A percentile compares a stretch with the other conserved stretches of the same genome.
Conservation (phyloP, 306 rosid species). For the Casuarina glauca region DNA sequence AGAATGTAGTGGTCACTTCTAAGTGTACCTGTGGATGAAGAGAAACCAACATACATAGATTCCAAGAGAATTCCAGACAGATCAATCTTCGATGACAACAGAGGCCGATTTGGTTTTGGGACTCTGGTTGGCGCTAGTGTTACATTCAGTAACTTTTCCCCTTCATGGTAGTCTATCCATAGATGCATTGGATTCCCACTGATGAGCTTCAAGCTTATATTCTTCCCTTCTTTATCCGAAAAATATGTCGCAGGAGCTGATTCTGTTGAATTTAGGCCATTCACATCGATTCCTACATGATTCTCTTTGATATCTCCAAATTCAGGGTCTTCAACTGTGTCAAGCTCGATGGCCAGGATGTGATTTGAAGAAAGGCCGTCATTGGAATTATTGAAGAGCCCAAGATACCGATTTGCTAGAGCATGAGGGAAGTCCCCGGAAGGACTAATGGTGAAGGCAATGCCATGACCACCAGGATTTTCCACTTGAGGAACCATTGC, state of each 20-base stretch:
- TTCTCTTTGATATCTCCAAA: constrained; percentile 17
- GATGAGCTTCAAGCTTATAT: constrained; percentile 6
- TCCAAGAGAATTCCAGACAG: constrained; percentile 1
- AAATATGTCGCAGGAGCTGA: constrained; percentile 14
- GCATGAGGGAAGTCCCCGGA: constrained; percentile 3
- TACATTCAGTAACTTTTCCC: constrained; percentile 10
- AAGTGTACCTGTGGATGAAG: constrained; percentile 30
- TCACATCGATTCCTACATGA: constrained; percentile 39
- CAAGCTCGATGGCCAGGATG: constrained; percentile 39
- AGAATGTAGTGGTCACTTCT: constrained; percentile 23
- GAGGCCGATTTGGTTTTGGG: constrained; percentile 26
- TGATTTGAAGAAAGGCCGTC: constrained; percentile 9
- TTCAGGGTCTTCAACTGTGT: constrained; percentile 11
- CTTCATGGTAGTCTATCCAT: constrained; percentile 3
- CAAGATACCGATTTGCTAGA: constrained; percentile 13
- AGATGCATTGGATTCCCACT: constrained; percentile 32
- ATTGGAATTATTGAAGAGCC: constrained; percentile 28
- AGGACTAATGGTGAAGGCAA: constrained; percentile 32
- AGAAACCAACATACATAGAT: constrained; percentile 39
- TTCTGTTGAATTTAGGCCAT: constrained; percentile 8
- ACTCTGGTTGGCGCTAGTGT: constrained; percentile 18
- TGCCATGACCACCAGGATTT: constrained; percentile 17
- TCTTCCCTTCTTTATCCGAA: neutral
- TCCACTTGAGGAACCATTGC: neutral
- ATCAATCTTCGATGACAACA: constrained; percentile 7